These are phyloP conservation scores for Leucoagaricus sp. DNA, from an alignment of 1,284 basidiomycete genomes.

Conservation along the genomic window DNA sequence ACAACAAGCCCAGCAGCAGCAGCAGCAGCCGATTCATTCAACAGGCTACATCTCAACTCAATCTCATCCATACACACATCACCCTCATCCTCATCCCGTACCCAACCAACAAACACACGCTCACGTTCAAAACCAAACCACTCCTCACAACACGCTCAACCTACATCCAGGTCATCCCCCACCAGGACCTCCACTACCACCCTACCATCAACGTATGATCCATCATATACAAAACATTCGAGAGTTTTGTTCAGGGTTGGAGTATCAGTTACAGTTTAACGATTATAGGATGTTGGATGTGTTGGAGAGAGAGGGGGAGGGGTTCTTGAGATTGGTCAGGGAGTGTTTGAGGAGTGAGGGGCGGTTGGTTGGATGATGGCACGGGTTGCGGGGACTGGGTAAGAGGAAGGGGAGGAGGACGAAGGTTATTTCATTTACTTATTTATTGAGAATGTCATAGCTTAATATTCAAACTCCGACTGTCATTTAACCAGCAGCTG, in stretches of 20 bases:
- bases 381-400: too few species aligned
- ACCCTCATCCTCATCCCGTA: neutral
- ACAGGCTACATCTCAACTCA: neutral
- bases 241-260: constrained; percentile 33
- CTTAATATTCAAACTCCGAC: too few species aligned
- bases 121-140: neutral
- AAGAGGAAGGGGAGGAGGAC: too few species aligned
- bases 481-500: too few species aligned
- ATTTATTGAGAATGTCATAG: too few species aligned
- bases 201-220: constrained; percentile 27
- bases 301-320: constrained; percentile 30
- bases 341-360: constrained; percentile 33
- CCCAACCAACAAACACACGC: too few species aligned
- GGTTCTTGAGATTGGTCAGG: constrained; percentile 29
- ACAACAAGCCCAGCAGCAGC: neutral
- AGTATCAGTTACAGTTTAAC: constrained; percentile 35
- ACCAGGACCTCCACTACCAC: constrained; percentile 2
- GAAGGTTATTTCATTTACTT: too few species aligned
- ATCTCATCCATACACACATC: neutral
- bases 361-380: constrained; percentile 18
- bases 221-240: constrained; percentile 30
- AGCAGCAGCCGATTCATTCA: neutral
- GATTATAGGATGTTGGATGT: constrained; percentile 33
- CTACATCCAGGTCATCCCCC: constrained; percentile 7
- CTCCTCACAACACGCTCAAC: neutral